Conservation (phyloP, 2,329 filamentous ascomycete genomes). For the Ophidiomyces ophidiicola region DNA sequence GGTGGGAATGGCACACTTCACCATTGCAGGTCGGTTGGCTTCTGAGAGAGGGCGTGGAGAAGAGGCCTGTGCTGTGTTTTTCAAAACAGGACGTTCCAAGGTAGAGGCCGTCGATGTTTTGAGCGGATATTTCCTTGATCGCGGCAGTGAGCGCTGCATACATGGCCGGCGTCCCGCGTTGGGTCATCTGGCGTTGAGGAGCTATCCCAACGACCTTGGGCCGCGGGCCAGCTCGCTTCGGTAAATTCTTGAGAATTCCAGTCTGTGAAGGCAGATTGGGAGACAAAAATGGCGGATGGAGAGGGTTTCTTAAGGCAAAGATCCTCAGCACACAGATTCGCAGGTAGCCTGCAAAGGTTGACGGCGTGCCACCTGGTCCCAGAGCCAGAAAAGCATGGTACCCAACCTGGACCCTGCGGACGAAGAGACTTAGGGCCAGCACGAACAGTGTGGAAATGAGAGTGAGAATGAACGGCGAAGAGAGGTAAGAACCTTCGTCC, state of each 20-base stretch:
- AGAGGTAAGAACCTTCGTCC: background rate
- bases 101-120: conserved; percentile 40
- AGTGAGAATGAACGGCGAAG: conserved; percentile 22
- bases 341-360: conserved; percentile 60
- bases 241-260: conserved; percentile 51
- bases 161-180: conserved; percentile 45
- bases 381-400: conserved; percentile 64
- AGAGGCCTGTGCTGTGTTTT: conserved; percentile 68
- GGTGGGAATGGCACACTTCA: conserved; percentile 73
- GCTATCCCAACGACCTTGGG: conserved; percentile 64
- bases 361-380: conserved; percentile 68
- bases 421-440: conserved; percentile 34
- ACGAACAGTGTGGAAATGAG: conserved; percentile 37
- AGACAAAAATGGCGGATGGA: conserved; percentile 45
- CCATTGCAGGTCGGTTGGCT: conserved; percentile 40
- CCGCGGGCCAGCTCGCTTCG: conserved; percentile 50
- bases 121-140: conserved; percentile 41
- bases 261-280: conserved; percentile 40
- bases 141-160: conserved; percentile 45
- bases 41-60: conserved; percentile 38
- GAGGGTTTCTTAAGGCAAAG: conserved; percentile 60
- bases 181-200: conserved; percentile 66
- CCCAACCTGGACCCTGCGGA: conserved; percentile 48
- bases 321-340: conserved; percentile 60
- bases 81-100: conserved; percentile 65